Conservation (phyloP, 306 rosid genomes). For the Inga oerstediana region DNA sequence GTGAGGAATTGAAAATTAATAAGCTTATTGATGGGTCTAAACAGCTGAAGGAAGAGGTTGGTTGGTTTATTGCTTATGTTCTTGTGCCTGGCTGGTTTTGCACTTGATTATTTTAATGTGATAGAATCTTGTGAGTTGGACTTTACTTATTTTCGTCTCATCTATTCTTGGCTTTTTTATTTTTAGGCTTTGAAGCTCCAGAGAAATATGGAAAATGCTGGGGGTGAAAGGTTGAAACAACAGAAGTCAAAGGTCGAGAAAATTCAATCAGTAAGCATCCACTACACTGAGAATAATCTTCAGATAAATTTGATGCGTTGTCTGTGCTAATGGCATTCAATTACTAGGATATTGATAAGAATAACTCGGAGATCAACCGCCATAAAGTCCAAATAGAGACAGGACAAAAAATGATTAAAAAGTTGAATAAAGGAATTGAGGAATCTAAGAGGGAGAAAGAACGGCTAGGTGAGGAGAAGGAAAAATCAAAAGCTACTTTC, state of each 20-base stretch:
- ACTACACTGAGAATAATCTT: slow-evolving; percentile 26
- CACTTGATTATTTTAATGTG: slow-evolving; percentile 22
- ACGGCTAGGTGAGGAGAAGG: slow-evolving; percentile 68
- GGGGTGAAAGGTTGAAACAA: slow-evolving; percentile 78
- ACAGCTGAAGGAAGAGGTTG: slow-evolving; percentile 81
- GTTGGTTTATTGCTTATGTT: slow-evolving; percentile 26
- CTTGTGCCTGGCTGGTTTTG: slow-evolving; percentile 18
- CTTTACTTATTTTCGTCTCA: slow-evolving; percentile 22
- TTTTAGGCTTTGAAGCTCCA: slow-evolving; percentile 79
- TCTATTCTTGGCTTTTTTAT: slow-evolving; percentile 20
- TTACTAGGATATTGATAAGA: slow-evolving; percentile 84
- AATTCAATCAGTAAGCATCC: slow-evolving; percentile 84
- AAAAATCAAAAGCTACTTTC: slow-evolving; percentile 54
- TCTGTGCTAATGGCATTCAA: slow-evolving; percentile 41
- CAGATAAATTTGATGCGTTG: slow-evolving; percentile 12
- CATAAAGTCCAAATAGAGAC: slow-evolving; percentile 91
- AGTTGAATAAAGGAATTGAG: slow-evolving; percentile 79
- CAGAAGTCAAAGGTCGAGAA: slow-evolving; percentile 81
- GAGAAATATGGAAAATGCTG: slow-evolving; percentile 83
- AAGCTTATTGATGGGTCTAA: slow-evolving; percentile 76
- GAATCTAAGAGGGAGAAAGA: slow-evolving; percentile 81
- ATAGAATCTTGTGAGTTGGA: slow-evolving; percentile 10
- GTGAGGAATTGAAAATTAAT: slow-evolving; percentile 71
- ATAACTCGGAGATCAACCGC: slow-evolving; percentile 83
- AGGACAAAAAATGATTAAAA: slow-evolving; percentile 74